Percentiles rank a stretch among this genome's conserved stretches.
These are phyloP conservation scores for Penicillium egyptiacum DNA, from an alignment of 495 filamentous ascomycete genomes.

Conservation along the genomic window DNA sequence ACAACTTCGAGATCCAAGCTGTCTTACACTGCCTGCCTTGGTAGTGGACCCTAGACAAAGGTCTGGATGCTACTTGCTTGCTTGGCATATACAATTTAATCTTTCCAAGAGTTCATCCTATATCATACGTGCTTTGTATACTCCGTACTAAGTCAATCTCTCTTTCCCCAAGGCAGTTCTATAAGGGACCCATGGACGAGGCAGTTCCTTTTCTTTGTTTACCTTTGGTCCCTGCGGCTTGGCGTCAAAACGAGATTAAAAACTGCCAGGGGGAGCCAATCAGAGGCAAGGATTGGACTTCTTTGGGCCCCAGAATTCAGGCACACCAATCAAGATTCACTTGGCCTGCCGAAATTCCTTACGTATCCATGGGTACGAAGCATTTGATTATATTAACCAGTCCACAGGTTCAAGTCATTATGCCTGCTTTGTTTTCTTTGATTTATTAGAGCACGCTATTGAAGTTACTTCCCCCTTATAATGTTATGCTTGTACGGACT, in stretches of 20 bases:
- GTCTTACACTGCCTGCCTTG: constrained; percentile 12
- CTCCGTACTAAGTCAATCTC: background rate
- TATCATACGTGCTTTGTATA: too few species aligned
- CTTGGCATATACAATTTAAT: constrained; percentile 3
- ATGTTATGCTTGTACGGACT: too few species aligned
- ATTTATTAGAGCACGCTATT: background rate
- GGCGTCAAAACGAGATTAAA: constrained; percentile 19
- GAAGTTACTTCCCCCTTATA: constrained; percentile 2
- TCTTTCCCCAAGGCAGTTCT: background rate
- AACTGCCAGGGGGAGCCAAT: constrained; percentile 20
- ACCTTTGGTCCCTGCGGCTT: constrained; percentile 9
- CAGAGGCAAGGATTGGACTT: background rate
- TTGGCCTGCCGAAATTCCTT: constrained; percentile 17
- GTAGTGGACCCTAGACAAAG: constrained; percentile 4
- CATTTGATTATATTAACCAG: background rate
- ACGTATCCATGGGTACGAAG: constrained; percentile 28
- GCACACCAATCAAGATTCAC: constrained; percentile 29
- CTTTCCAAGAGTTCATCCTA: background rate
- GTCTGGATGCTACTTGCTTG: background rate
- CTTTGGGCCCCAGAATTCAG: constrained; percentile 16
- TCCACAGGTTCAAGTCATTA: background rate
- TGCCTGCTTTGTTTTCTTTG: background rate
- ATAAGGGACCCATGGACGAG: background rate
- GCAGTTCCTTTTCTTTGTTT: constrained; percentile 2
- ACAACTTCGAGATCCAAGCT: background rate